Evolutionary conservation across 2,329 filamentous ascomycete species (phyloP).

Genomic region (Colletotrichum melonis): DNA sequence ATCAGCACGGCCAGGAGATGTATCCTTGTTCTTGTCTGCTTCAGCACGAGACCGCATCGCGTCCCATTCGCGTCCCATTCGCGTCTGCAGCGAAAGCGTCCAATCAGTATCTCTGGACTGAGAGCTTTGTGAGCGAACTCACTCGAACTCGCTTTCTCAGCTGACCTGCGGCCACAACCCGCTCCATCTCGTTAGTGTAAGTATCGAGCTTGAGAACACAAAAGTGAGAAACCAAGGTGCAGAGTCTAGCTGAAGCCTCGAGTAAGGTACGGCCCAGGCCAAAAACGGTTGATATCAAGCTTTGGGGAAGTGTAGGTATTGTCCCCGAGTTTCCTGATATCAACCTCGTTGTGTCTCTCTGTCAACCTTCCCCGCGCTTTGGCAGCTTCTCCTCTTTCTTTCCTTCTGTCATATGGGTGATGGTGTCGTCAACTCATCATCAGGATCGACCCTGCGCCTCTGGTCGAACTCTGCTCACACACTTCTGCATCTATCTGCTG

Average conservation of each 20-base stretch:
- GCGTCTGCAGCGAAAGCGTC: not conserved
- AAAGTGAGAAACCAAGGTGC: not conserved
- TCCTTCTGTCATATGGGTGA: not conserved
- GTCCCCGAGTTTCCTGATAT: not conserved
- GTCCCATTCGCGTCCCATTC: not conserved
- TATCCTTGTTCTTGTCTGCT: not conserved
- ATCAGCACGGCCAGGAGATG: not conserved
- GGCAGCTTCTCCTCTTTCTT: not conserved
- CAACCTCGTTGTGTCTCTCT: not conserved
- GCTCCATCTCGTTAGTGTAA: not conserved
- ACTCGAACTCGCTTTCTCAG: not conserved
- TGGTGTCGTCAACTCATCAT: not conserved
- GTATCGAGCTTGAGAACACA: not conserved
- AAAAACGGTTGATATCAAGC: not conserved
- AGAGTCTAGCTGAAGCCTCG: not conserved
- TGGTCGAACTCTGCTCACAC: not conserved
- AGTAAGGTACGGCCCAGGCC: not conserved
- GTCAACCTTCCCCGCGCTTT: not conserved
- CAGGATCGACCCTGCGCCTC: slow-evolving; percentile 13
- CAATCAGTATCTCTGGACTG: not conserved
- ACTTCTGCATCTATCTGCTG: slow-evolving; percentile 6
- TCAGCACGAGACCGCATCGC: not conserved
- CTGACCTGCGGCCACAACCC: not conserved
- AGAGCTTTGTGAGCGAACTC: not conserved
- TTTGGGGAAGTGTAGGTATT: not conserved